Base-by-base conservation (phyloP, 371 early-diverging fungal genomes). In the Mortierella sp. region DNA sequence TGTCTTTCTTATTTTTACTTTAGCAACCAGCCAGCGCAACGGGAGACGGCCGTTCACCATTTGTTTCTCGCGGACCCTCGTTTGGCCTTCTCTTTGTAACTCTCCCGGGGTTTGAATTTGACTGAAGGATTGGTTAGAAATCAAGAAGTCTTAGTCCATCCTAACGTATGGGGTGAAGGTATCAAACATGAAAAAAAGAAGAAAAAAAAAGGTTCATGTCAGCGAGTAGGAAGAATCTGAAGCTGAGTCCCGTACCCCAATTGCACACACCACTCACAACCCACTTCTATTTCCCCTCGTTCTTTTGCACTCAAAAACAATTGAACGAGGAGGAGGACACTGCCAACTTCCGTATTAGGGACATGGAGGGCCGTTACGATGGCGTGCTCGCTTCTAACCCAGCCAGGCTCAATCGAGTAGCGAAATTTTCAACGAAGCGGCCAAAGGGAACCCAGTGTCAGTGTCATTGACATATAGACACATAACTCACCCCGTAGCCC, bases 361-460 rank as follows among this genome's bases (percentile, higher is more conserved):
- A 10, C 49, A 32, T 10, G 16, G 32, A 18, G 4, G 7, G 24
- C 43, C 68, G 41, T 24, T 35, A 48, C 35, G 49, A 72, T 72
- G 72, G 72, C 72, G 75, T 68, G 51, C 51, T 75, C 49, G 65
- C 60, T 32, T 46, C 32, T 43, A 35, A 65, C 63, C 63, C 48
- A 32, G 38, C 51, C 38, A 68, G 68, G 38, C 68, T 68, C 68
- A 68, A 68, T 32, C 12, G 63, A 60, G 63, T 27, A 56, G 58
- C 51, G 51, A 51, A 56, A 56, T 27, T 56, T 56, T 14, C n/a
- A 8, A 29, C 41, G 41, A 68, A 32, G 48, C 51, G 68, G 63
- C 51, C 49, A 68, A 29, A 51, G 21, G 51, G 51, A 21, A 21
- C 68, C 68, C 68, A 68, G 18, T 51, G 68, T 38, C 12, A 12